Base-by-base conservation (phyloP, 805 yeast species). In the Kodamaea lidongshanica region DNA sequence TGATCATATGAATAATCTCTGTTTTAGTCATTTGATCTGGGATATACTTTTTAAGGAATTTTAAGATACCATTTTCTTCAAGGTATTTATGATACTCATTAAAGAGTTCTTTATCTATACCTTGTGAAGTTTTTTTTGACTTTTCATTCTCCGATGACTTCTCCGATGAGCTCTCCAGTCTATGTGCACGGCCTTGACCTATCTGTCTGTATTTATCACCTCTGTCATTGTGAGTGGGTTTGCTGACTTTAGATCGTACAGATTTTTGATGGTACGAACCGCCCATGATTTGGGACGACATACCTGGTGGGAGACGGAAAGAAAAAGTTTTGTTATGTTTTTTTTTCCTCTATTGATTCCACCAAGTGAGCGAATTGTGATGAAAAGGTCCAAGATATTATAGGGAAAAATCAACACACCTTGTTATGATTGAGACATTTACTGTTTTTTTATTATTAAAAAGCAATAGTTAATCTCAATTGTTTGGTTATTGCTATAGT, bases 31-130 rank as follows among this genome's bases (percentile, higher is more conserved):
- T 33, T 12, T 22, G 30, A 7, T 30, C 21, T 5, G 48, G 46
- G 13, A 48, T 25, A 16, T 37, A 39, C 13, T 26, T 27, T 14
- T 35, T 20, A 8, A 47, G 28, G 21, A 47, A 47, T 23, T 31
- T 20, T 15, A 32, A 16, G 20, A 42, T 25, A 8, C 49, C 51
- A 20, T 40, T 19, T 2, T 31, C 18, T 10, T 30, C 25, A 9
- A 47, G 22, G 23, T 23, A 40, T 11, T 16, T 21, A n/a, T 41
- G 33, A 26, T 47, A 47, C 9, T 22, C 28, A 7, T 4, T 4
- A 17, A n/a, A 22, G 16, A 30, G 26, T 14, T 19, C 32, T 6
- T 8, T n/a, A 27, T 30, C 19, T 8, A 31, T 28, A 12, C 19
- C n/a, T 28, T 37, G 23, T 15, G 12, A 19, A n/a, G n/a, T n/a